Base-by-base conservation (phyloP, 371 early-diverging fungal species). In the Syncephalis fuscata region DNA sequence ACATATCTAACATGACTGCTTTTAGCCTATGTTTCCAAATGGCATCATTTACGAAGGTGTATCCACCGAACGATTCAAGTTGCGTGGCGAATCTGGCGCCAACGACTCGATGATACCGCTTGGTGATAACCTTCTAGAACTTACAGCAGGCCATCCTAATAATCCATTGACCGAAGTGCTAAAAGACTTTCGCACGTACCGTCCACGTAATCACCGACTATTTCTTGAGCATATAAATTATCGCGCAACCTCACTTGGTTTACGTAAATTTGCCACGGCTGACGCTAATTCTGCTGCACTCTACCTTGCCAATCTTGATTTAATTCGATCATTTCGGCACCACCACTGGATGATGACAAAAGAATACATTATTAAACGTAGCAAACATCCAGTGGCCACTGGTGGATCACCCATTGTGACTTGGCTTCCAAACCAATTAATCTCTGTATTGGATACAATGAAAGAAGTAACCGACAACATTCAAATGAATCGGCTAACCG, bases 261-360 rank as follows among this genome's bases (percentile, higher is more conserved):
- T 74, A 27, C 63, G 66, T 11, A 47, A 61, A 17, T 74, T 66
- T 51, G 75, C 75, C 8, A 56, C 67, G 51, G 55, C 63, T 47
- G 75, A 74, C 46, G 51, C 65, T 41, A 73, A 71, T 47, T 67
- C 68, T 7, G 67, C 73, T 3, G 84, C 80, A 16, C 58, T 76
- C 26, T 83, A 82, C 56, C 59, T 88, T 19, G 68, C 72, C 1
- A 78, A 81, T 25, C 71, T 89, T n/a, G 88, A 86, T 52, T 84
- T 82, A 63, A 76, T 85, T 32, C 76, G 88, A 32, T 82, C 80
- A 20, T 89, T 88, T 65, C 71, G 90, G 39, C 75, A 79, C 56
- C 70, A 88, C 17, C 90, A 89, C 58, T 89, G 90, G 90, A 71
- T 65, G 54, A 82, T 86, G 54, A 83, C 90, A 32, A 88, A 88